Percentiles rank a stretch among this genome's conserved stretches.
These are phyloP conservation scores for Thelonectria olida DNA, from an alignment of 2,329 filamentous ascomycete species.

Conservation along the genomic window DNA sequence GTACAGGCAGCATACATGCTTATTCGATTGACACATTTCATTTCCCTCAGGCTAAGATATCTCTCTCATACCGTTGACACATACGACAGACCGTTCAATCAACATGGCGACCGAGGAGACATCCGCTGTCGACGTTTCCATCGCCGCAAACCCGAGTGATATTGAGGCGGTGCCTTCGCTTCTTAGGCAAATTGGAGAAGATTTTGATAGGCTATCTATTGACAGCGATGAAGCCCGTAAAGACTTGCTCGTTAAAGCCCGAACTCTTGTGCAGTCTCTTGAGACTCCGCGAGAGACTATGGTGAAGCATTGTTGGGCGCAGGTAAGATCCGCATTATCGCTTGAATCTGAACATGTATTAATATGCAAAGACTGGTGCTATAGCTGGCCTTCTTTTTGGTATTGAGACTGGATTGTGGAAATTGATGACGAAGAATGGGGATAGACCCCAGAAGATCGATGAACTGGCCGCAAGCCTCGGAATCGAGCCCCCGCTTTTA, in stretches of 20 bases:
- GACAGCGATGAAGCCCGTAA: conserved; percentile 33
- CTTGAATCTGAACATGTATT: not conserved
- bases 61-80: too few species aligned
- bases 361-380: conserved; percentile 23
- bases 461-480: conserved; percentile 41
- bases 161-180: too few species aligned
- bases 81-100: too few species aligned
- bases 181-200: not conserved
- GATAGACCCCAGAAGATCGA: conserved; percentile 41
- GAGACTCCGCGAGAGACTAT: conserved; percentile 56
- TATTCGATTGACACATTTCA: too few species aligned
- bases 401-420: conserved; percentile 48
- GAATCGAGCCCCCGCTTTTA: conserved; percentile 40
- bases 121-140: too few species aligned
- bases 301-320: conserved; percentile 53
- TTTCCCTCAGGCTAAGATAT: too few species aligned
- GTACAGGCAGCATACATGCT: too few species aligned
- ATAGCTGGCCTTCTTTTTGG: conserved; percentile 37
- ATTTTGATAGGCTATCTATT: not conserved
- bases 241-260: conserved; percentile 43
- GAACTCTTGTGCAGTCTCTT: conserved; percentile 39
- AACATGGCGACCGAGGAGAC: too few species aligned
- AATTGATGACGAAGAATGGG: conserved; percentile 43
- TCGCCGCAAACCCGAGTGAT: too few species aligned
- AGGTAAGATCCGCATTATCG: conserved; percentile 36